phyloP scores from a whole-genome alignment of 306 rosid genomes.

The Cajanus cajan region DNA sequence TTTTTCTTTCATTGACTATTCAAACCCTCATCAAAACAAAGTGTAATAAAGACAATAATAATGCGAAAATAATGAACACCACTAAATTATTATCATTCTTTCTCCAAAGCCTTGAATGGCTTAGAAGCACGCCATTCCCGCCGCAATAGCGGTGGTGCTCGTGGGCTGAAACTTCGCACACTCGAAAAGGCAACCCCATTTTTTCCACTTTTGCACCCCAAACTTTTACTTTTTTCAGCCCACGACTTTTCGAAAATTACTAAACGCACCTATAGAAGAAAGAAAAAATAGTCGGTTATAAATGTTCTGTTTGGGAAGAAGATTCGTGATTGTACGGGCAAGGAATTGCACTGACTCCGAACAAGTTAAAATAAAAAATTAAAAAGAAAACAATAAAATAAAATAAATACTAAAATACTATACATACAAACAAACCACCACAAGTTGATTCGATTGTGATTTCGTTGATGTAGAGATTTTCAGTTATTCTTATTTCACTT shows the following conservation, averaged over 20 bases:
- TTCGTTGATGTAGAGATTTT: constrained; percentile 29
- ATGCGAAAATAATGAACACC: constrained; percentile 34
- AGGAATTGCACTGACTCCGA: constrained; percentile 33
- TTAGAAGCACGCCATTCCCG: constrained; percentile 53
- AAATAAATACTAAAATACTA: constrained; percentile 23
- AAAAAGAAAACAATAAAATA: not conserved
- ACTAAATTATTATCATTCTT: constrained; percentile 1
- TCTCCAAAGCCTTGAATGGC: constrained; percentile 8
- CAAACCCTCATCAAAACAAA: constrained; percentile 24
- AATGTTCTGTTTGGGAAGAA: constrained; percentile 31
- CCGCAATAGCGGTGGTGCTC: constrained; percentile 76
- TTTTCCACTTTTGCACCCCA: constrained; percentile 4
- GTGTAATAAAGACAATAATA: constrained; percentile 23
- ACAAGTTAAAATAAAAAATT: not conserved
- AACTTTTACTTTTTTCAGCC: not conserved
- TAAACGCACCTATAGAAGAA: constrained; percentile 23
- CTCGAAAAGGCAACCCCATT: constrained; percentile 27
- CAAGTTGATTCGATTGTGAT: constrained; percentile 39
- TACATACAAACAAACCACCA: constrained; percentile 28
- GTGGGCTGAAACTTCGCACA: constrained; percentile 6
- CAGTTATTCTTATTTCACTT: constrained; percentile 24
- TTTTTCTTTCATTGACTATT: constrained; percentile 16
- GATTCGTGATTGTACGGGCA: constrained; percentile 49
- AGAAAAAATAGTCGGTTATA: not conserved
- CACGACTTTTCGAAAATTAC: constrained; percentile 30